Percentiles rank a stretch among this genome's conserved stretches.
Evolutionary conservation across 2,329 filamentous ascomycete species (phyloP).

Genomic region (Hypoxylon sp.): DNA sequence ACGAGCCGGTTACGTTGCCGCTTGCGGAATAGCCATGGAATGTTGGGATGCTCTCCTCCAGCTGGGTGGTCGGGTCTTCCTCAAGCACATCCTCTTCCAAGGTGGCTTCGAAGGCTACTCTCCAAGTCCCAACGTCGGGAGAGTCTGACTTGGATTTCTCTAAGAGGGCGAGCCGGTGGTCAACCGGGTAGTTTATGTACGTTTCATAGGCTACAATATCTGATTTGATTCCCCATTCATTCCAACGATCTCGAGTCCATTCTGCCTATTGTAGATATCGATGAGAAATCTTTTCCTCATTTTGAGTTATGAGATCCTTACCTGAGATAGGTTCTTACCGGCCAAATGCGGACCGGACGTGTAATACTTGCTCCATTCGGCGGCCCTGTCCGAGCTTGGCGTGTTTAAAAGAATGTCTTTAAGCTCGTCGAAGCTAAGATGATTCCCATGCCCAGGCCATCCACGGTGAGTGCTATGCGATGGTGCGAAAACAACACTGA

Average conservation of each 20-base stretch:
- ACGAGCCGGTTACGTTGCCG: constrained; percentile 89
- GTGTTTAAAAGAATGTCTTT: constrained; percentile 70
- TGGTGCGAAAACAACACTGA: constrained; percentile 55
- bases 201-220: constrained; percentile 79
- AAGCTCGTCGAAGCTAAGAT: constrained; percentile 66
- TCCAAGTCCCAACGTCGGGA: constrained; percentile 61
- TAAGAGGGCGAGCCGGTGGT: constrained; percentile 77
- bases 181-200: constrained; percentile 83
- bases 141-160: constrained; percentile 61
- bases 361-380: constrained; percentile 84
- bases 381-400: constrained; percentile 68
- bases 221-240: constrained; percentile 76
- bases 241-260: constrained; percentile 83
- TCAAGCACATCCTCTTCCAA: constrained; percentile 87
- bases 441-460: constrained; percentile 52
- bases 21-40: constrained; percentile 96
- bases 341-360: constrained; percentile 82
- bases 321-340: constrained; percentile 82
- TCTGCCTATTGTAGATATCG: constrained; percentile 63
- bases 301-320: constrained; percentile 46
- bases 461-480: constrained; percentile 44
- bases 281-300: constrained; percentile 4
- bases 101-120: constrained; percentile 82
- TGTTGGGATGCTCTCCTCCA: constrained; percentile 82
- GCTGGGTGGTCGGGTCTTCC: constrained; percentile 83